A percentile compares a stretch with the other conserved stretches of the same genome.
These are phyloP conservation scores for Leccinum pellstonianum DNA, from an alignment of 768 basidiomycete genomes.

Conservation along the genomic window DNA sequence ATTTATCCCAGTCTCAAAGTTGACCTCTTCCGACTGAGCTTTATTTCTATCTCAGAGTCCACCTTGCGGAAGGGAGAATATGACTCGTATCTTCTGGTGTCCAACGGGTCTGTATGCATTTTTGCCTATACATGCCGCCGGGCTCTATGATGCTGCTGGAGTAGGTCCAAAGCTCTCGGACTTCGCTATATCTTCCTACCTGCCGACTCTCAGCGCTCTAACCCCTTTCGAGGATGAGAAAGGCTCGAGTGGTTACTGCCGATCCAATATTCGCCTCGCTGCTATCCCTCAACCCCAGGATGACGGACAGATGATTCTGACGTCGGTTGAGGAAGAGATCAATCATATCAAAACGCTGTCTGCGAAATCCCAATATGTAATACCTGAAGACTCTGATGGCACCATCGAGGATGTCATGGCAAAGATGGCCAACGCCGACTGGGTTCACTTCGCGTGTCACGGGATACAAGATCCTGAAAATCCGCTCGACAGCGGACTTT, in stretches of 20 bases:
- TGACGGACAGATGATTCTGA: background rate
- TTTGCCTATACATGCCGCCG: background rate
- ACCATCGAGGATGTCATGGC: background rate
- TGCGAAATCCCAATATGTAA: background rate
- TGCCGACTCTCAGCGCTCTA: background rate
- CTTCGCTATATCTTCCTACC: background rate
- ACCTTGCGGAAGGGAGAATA: background rate
- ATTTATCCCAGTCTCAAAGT: background rate
- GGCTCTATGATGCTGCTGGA: background rate
- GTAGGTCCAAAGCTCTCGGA: background rate
- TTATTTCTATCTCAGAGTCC: background rate
- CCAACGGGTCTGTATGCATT: background rate
- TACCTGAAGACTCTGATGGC: background rate
- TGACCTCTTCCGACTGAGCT: background rate
- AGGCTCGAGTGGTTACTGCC: background rate
- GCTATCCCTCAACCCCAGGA: background rate
- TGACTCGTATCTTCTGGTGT: background rate
- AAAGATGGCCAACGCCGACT: background rate
- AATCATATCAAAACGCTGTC: background rate
- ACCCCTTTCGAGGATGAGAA: background rate
- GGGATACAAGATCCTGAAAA: background rate
- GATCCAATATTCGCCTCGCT: background rate
- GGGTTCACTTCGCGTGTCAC: background rate
- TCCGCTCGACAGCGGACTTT: background rate
- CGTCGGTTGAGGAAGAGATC: background rate